Evolutionary conservation across 768 basidiomycete genomes (phyloP).

Genomic region (Leccinum subgranulosum): DNA sequence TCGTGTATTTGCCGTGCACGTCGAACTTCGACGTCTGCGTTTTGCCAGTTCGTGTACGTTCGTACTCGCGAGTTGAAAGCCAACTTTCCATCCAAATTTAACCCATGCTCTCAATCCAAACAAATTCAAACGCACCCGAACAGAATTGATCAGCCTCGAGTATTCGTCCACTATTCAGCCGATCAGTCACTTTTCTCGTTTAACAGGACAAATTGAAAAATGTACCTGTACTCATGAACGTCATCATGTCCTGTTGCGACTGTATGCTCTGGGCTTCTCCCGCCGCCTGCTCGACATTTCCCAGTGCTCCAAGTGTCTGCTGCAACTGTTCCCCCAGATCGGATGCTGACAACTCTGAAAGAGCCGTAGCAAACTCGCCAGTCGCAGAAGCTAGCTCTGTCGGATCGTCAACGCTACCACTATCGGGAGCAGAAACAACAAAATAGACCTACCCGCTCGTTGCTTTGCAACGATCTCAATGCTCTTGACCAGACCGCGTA

Average conservation of each 20-base stretch:
- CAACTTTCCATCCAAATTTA: conserved; percentile 43
- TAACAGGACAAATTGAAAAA: not conserved
- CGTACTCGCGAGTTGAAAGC: conserved; percentile 88
- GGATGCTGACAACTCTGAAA: conserved; percentile 67
- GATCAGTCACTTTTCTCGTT: conserved; percentile 5
- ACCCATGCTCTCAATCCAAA: not conserved
- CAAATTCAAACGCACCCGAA: conserved; percentile 54
- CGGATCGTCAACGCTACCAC: not conserved
- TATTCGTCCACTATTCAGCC: conserved; percentile 74
- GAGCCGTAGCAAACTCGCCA: conserved; percentile 76
- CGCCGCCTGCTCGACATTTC: conserved; percentile 69
- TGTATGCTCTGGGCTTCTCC: conserved; percentile 74
- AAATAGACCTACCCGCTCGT: conserved; percentile 54
- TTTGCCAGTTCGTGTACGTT: conserved; percentile 77
- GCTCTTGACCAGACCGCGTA: conserved; percentile 81
- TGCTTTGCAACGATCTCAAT: conserved; percentile 85
- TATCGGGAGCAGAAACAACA: not conserved
- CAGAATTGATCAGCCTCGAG: conserved; percentile 83
- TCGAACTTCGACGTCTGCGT: conserved; percentile 68
- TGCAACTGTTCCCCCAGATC: conserved; percentile 76
- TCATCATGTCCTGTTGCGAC: conserved; percentile 78
- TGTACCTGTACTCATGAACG: conserved; percentile 72
- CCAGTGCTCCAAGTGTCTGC: conserved; percentile 63
- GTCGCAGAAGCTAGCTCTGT: conserved; percentile 67
- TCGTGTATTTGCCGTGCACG: conserved; percentile 78